A percentile compares a stretch with the other conserved stretches of the same genome.
phyloP scores from a whole-genome alignment of 1,139 yeast species.

The Scheffersomyces quercinus region DNA sequence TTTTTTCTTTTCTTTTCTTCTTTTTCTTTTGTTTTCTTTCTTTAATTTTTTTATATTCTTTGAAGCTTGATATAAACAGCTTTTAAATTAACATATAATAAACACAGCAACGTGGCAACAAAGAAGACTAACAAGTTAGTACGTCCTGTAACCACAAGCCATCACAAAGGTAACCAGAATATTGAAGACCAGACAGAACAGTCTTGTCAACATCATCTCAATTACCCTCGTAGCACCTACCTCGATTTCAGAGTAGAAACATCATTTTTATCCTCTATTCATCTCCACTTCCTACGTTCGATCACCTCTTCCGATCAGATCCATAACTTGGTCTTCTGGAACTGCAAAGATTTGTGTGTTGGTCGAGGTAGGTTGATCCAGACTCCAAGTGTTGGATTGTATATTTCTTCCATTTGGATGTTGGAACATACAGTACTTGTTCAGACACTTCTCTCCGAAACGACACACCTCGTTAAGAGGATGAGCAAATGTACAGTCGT shows the following conservation, averaged over 20 bases:
- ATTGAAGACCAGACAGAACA: not conserved
- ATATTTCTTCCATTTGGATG: slow-evolving; percentile 75
- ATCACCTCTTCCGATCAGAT: slow-evolving; percentile 30
- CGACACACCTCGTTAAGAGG: slow-evolving; percentile 79
- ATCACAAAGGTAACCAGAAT: too few relatives aligned
- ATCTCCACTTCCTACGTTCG: too few relatives aligned
- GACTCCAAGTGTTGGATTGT: slow-evolving; percentile 43
- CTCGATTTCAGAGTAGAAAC: too few relatives aligned
- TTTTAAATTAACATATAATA: not conserved
- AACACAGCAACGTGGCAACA: too few relatives aligned
- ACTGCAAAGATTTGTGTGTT: slow-evolving; percentile 72
- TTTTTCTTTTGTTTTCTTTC: not conserved
- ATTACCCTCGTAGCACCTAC: too few relatives aligned
- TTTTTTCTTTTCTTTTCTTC: not conserved
- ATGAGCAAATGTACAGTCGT: slow-evolving; percentile 81
- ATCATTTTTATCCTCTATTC: too few relatives aligned
- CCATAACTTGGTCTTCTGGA: slow-evolving; percentile 74
- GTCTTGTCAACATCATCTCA: not conserved
- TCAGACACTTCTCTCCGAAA: slow-evolving; percentile 73
- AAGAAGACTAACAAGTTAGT: too few relatives aligned
- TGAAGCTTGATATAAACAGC: not conserved
- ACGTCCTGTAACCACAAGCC: too few relatives aligned
- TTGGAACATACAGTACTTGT: slow-evolving; percentile 65
- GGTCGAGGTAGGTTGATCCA: slow-evolving; percentile 25
- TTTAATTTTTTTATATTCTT: not conserved